A percentile compares a stretch with the other conserved stretches of the same genome.
phyloP scores from a whole-genome alignment of 2,329 filamentous ascomycete species.

The Ceratocystis ficicola region DNA sequence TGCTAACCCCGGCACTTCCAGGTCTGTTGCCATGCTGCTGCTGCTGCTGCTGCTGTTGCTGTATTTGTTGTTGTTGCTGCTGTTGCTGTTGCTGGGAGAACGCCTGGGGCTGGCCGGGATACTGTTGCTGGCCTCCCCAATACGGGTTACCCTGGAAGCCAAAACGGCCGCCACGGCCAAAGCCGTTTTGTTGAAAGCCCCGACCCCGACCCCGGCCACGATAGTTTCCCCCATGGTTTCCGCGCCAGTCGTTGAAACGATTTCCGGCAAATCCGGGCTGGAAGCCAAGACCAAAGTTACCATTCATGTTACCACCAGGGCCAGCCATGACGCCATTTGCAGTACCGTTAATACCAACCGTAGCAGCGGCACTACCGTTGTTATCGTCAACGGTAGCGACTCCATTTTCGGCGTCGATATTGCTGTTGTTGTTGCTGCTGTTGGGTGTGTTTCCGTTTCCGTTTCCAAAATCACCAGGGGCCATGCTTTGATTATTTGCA shows the following conservation, averaged over 20 bases:
- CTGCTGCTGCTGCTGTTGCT: slow-evolving; percentile 22
- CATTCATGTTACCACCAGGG: slow-evolving; percentile 5
- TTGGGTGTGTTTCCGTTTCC: slow-evolving; percentile 45
- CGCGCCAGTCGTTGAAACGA: slow-evolving; percentile 22
- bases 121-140: slow-evolving; percentile 22
- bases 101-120: slow-evolving; percentile 27
- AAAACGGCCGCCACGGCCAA: slow-evolving; percentile 24
- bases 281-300: slow-evolving; percentile 13
- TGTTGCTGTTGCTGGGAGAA: slow-evolving; percentile 26
- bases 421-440: slow-evolving; percentile 36
- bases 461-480: slow-evolving; percentile 60
- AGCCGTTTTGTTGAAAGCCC: slow-evolving; percentile 19
- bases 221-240: slow-evolving; percentile 14
- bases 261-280: slow-evolving; percentile 18
- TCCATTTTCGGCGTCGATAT: slow-evolving; percentile 29
- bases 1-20: slow-evolving; percentile 1
- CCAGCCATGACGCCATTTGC: slow-evolving; percentile 3
- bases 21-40: slow-evolving; percentile 8
- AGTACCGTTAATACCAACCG: slow-evolving; percentile 4
- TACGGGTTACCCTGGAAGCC: slow-evolving; percentile 27
- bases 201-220: slow-evolving; percentile 21
- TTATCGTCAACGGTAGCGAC: neutral
- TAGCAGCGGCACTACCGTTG: slow-evolving; percentile 28
- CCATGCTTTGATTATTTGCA: slow-evolving; percentile 72
- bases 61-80: slow-evolving; percentile 22